Evolutionary conservation across 805 yeast species (phyloP), one percentile per base, ranked within the genome.

Genomic region (Ogataea ganodermae): DNA sequence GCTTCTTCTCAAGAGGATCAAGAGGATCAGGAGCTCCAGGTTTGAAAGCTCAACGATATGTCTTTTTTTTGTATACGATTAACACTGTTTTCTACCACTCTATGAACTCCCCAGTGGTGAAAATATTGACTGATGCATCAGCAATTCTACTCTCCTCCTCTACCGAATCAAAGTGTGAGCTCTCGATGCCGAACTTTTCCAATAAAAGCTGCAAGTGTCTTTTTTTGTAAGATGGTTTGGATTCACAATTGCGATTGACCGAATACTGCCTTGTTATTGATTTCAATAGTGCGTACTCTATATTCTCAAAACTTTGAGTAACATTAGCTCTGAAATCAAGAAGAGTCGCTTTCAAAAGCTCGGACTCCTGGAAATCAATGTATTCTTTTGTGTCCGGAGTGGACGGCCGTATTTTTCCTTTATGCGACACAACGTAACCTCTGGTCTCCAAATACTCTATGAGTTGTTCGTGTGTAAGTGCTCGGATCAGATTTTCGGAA

Each of bases 381-480:
- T 38, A 38, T 4, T 38, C 42, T n/a, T n/a, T n/a, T n/a, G n/a
- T n/a, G 22, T 38, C 42, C 7, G 42, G 42, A 8, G 27, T 16
- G 3, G 42, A 22, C 3, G 21, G 24, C 9, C 9, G 17, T 8
- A 38, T 8, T 9, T 38, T 38, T 17, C 42, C 42, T 17, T 38
- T 38, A 3, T 32, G 42, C 42, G 27, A 27, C 9, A 38, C 26
- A 10, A 33, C 42, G 13, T 38, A 38, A 33, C 42, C 42, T 18
- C 42, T 38, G 6, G 27, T 32, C 4, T 32, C 26, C n/a, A 38
- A 17, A 17, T 38, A 38, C 2, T 38, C 42, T 7, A 38, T 17
- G 3, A 38, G 31, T 24, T 38, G 42, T 24, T 38, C 42, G 10
- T 38, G 42, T 6, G 27, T 18, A 7, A 38, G 32, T 8, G 12